Percentiles rank a stretch among this genome's conserved stretches.
Evolutionary conservation across 352 stramenopile genomes (phyloP).

Genomic region (Phytopythium montanum): DNA sequence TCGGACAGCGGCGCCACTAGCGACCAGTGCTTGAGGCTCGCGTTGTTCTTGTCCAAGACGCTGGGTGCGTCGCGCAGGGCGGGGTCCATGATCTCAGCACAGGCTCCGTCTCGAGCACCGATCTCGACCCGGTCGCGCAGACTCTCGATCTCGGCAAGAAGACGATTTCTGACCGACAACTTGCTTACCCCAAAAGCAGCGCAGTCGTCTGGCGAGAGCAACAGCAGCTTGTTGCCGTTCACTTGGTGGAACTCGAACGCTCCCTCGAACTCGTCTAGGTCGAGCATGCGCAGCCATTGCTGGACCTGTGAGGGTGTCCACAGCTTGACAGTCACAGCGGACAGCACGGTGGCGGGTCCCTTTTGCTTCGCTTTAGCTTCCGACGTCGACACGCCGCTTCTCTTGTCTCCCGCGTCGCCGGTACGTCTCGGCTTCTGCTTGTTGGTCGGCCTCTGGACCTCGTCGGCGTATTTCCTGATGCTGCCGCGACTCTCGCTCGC

Average conservation of each 20-base stretch:
- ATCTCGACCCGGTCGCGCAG: constrained; percentile 18
- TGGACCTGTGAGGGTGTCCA: constrained; percentile 60
- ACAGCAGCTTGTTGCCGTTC: constrained; percentile 42
- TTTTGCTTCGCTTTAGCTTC: neutral
- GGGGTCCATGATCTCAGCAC: constrained; percentile 51
- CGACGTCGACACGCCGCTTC: neutral
- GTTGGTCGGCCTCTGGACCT: constrained; percentile 37
- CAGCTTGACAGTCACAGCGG: constrained; percentile 30
- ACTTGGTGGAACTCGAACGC: constrained; percentile 82
- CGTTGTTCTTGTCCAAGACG: constrained; percentile 22
- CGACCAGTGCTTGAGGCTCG: constrained; percentile 57
- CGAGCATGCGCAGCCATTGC: constrained; percentile 57
- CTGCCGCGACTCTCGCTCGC: constrained; percentile 69
- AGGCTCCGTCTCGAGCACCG: neutral
- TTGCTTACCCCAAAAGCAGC: constrained; percentile 48
- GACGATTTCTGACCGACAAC: constrained; percentile 51
- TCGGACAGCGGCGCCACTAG: constrained; percentile 56
- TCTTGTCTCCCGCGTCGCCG: constrained; percentile 3
- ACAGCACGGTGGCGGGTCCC: constrained; percentile 23
- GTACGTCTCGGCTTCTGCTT: constrained; percentile 19
- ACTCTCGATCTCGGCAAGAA: constrained; percentile 50
- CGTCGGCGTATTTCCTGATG: constrained; percentile 63
- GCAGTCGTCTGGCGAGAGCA: constrained; percentile 40
- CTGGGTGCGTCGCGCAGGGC: constrained; percentile 38
- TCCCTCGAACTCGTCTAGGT: constrained; percentile 57